Conservation (phyloP, 106 monocot genomes). For the Allium cepa region DNA sequence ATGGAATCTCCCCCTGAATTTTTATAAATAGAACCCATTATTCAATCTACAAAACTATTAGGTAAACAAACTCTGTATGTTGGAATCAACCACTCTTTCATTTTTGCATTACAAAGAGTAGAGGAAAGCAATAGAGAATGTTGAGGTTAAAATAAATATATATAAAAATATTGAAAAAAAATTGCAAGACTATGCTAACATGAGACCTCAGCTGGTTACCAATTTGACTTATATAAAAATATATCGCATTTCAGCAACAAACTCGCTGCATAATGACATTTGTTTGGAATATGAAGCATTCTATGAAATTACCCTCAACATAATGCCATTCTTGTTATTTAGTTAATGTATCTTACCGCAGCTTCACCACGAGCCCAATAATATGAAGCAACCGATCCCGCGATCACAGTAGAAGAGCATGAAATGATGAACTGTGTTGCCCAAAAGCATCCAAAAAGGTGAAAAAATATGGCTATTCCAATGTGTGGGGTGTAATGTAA, state of each 20-base stretch:
- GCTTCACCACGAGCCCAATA: conserved; percentile 93
- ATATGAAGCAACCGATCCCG: conserved; percentile 96
- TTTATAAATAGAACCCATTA: not conserved
- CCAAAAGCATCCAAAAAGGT: conserved; percentile 94
- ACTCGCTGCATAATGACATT: too few species aligned
- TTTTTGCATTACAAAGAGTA: too few species aligned
- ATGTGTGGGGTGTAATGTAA: conserved; percentile 89
- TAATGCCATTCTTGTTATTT: too few species aligned
- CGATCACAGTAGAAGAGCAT: conserved; percentile 85
- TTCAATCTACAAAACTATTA: not conserved
- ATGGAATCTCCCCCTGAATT: conserved; percentile 80
- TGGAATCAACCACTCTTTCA: not conserved
- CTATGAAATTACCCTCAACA: too few species aligned
- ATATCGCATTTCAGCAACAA: too few species aligned
- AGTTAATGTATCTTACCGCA: conserved; percentile 46
- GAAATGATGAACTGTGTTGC: conserved; percentile 92
- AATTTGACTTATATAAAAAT: too few species aligned
- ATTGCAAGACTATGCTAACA: too few species aligned
- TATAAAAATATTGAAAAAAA: too few species aligned
- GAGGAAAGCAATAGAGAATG: too few species aligned
- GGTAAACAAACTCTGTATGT: not conserved
- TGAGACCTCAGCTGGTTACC: too few species aligned
- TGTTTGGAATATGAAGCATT: too few species aligned
- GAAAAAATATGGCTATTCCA: conserved; percentile 83
- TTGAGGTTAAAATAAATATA: too few species aligned